A percentile compares a stretch with the other conserved stretches of the same genome.
phyloP scores from a whole-genome alignment of 2,329 filamentous ascomycete species.

The Amesomyces nigricolor region DNA sequence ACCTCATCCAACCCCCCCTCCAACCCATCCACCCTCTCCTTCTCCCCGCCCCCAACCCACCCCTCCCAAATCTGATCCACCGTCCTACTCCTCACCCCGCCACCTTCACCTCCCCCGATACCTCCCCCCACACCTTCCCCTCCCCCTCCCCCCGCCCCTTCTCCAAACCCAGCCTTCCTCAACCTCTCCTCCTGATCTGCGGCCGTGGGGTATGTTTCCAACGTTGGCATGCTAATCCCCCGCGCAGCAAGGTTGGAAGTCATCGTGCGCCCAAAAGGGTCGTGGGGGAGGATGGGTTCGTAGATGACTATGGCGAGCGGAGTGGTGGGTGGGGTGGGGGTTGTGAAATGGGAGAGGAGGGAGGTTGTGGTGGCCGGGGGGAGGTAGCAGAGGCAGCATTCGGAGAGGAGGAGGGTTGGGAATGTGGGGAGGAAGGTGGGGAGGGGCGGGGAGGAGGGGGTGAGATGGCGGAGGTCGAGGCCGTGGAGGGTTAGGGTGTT shows the following conservation, averaged over 20 bases:
- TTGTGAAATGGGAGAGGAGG: conserved; percentile 61
- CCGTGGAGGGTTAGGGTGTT: conserved; percentile 45
- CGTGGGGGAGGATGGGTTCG: conserved; percentile 78
- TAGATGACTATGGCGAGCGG: conserved; percentile 66
- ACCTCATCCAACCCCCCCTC: conserved; percentile 89
- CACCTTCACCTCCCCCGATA: no score
- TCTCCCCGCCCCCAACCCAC: conserved; percentile 68
- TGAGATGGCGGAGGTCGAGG: conserved; percentile 63
- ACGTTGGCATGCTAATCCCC: conserved; percentile 76
- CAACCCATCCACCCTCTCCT: conserved; percentile 68
- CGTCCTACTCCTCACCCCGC: conserved; percentile 11
- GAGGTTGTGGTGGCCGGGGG: conserved; percentile 55
- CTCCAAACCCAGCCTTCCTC: conserved; percentile 56
- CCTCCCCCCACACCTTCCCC: no score
- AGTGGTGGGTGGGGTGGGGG: conserved; percentile 42
- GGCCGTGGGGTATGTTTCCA: conserved; percentile 65
- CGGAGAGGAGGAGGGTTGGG: conserved; percentile 83
- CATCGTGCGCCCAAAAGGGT: conserved; percentile 90
- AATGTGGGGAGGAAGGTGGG: conserved; percentile 48
- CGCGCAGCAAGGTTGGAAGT: conserved; percentile 78
- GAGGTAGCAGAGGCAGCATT: conserved; percentile 93
- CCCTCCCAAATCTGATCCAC: conserved; percentile 58
- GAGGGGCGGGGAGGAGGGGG: conserved; percentile 28
- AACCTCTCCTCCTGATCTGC: conserved; percentile 64
- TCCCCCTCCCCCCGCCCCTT: not conserved